Conservation (phyloP, 164 flowering plant species). For the Vitis amurensis region DNA sequence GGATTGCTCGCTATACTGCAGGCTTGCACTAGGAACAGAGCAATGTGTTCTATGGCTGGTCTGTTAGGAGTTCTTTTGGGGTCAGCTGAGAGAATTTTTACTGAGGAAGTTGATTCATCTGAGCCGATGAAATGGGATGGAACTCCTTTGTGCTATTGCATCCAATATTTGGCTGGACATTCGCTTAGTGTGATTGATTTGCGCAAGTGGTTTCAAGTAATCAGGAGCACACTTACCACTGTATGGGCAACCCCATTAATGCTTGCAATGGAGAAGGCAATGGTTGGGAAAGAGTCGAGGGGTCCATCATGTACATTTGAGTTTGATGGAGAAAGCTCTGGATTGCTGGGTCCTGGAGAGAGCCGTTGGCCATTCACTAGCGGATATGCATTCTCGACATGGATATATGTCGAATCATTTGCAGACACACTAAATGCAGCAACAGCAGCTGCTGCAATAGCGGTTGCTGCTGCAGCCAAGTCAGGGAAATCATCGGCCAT, state of each 20-base stretch:
- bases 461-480: slow-evolving; percentile 96
- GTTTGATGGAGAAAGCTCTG: slow-evolving; percentile 99
- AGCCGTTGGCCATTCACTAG: slow-evolving; percentile 96
- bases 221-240: slow-evolving; percentile 62
- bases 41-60: slow-evolving; percentile 90
- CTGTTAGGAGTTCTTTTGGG: slow-evolving; percentile 73
- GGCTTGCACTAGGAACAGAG: slow-evolving; percentile 93
- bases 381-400: slow-evolving; percentile 96
- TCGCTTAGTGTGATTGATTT: slow-evolving; percentile 81
- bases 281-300: slow-evolving; percentile 78
- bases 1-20: slow-evolving; percentile 86
- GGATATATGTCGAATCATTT: slow-evolving; percentile 98
- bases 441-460: slow-evolving; percentile 96
- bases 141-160: slow-evolving; percentile 75
- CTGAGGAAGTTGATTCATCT: slow-evolving; percentile 40
- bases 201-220: slow-evolving; percentile 76
- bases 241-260: slow-evolving; percentile 67
- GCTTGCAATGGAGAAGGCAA: slow-evolving; percentile 87
- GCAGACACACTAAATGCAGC: slow-evolving; percentile 98
- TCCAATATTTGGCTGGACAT: slow-evolving; percentile 87
- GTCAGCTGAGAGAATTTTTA: slow-evolving; percentile 74
- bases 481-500: slow-evolving; percentile 97
- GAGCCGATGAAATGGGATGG: slow-evolving; percentile 72
- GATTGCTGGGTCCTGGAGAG: slow-evolving; percentile 96
- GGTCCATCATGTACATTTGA: slow-evolving; percentile 96